Base-by-base conservation (phyloP, 2,329 filamentous ascomycete genomes). In the Colletotrichum lentis region DNA sequence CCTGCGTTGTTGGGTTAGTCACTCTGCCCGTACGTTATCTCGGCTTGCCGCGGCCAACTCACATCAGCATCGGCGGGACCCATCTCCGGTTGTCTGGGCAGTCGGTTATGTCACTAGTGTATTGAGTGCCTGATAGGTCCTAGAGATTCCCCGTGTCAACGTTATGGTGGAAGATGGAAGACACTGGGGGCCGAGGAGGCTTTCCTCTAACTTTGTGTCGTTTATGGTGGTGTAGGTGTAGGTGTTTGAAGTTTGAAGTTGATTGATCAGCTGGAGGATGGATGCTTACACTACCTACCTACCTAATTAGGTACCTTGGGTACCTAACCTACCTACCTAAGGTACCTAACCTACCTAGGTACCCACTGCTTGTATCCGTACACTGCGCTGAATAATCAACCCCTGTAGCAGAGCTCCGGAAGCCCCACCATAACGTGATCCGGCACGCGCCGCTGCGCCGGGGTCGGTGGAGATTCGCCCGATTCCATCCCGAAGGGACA, bases 381-480 rank as follows among this genome's bases (percentile, higher is more conserved):
- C n/a, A n/a, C n/a, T n/a, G n/a, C n/a, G 14, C 14, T 3, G 8
- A 31, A 44, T 59, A 46, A 59, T 43, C 46, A 43, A 5, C 1
- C 5, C 11, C 3, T 16, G 18, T 2, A 16, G 46, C 35, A 49
- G 31, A 24, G 22, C 20, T 5, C 7, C 56, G 20, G 31, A 7
- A 4, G 4, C 27, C 57, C 46, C 27, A n/a, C 16, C 44, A 50
- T 60, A 60, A 60, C 57, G 57, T 60, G 52, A 60, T 60, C 57
- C 43, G 22, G 2, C 16, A 43, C 3, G 7, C 16, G 46, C 44
- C 22, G 7, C 8, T 44, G 20, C 20, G 54, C 18, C 35, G 41
- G 20, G 16, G 16, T 3, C 41, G 20, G 54, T 16, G n/a, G 27
- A 18, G 14, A 8, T 3, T 24, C 10, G 20, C 5, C n/a, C 35